These are phyloP conservation scores for Flammula alnicola DNA, from an alignment of 1,284 basidiomycete genomes.

Conservation along the genomic window DNA sequence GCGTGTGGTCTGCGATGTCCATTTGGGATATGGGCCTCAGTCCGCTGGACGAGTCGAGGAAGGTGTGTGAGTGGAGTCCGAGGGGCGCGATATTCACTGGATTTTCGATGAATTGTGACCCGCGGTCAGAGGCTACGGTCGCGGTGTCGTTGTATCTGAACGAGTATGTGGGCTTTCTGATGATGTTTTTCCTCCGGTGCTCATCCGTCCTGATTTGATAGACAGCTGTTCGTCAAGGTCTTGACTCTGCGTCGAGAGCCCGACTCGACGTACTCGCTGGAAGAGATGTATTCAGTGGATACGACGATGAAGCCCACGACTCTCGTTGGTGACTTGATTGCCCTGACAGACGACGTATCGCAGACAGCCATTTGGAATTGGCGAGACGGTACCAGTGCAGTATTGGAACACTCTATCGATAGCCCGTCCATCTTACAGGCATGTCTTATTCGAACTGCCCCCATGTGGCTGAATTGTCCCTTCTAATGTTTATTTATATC, in stretches of 20 bases:
- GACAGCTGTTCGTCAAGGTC: slow-evolving; percentile 34
- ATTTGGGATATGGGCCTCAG: slow-evolving; percentile 59
- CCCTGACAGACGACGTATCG: slow-evolving; percentile 53
- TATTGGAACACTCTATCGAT: slow-evolving; percentile 44
- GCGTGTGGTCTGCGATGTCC: slow-evolving; percentile 59
- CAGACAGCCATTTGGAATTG: slow-evolving; percentile 59
- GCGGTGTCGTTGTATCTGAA: slow-evolving; percentile 50
- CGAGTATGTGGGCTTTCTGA: slow-evolving; percentile 37
- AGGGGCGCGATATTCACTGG: slow-evolving; percentile 55
- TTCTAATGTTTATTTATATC: background rate
- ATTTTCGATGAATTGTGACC: slow-evolving; percentile 52
- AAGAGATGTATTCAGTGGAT: slow-evolving; percentile 32
- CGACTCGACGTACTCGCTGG: slow-evolving; percentile 21
- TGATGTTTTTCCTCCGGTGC: slow-evolving; percentile 6
- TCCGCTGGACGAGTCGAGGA: slow-evolving; percentile 15
- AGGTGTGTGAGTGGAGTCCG: slow-evolving; percentile 55
- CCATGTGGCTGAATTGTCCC: background rate
- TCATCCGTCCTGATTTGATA: slow-evolving; percentile 16
- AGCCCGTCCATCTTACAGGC: slow-evolving; percentile 43
- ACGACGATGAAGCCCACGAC: slow-evolving; percentile 49
- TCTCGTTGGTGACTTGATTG: slow-evolving; percentile 53
- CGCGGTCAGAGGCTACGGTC: slow-evolving; percentile 46
- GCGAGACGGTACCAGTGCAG: slow-evolving; percentile 47
- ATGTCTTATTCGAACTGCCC: slow-evolving; percentile 9
- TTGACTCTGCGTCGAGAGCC: slow-evolving; percentile 27